These are phyloP conservation scores for Phoenix dactylifera DNA, from an alignment of 176 grass and related monocot genomes.

Conservation along the genomic window DNA sequence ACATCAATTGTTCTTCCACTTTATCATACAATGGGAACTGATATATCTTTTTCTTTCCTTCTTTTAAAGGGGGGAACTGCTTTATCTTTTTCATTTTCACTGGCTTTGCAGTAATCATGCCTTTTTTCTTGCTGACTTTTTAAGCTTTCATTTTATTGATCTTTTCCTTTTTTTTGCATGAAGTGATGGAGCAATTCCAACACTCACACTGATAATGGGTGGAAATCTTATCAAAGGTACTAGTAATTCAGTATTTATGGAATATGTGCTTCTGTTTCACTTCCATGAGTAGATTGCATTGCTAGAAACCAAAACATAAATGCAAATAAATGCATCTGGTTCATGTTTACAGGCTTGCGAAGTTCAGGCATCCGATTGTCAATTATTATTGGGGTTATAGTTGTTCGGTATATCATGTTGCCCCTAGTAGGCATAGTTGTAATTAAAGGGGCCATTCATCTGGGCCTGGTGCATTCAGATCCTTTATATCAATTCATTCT, in stretches of 20 bases:
- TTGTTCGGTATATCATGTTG: conserved; percentile 62
- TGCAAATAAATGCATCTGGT: neutral
- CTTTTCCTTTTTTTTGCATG: neutral
- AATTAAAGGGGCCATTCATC: conserved; percentile 36
- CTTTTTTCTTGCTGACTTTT: neutral
- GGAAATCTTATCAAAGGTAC: conserved; percentile 75
- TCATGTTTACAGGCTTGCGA: conserved; percentile 34
- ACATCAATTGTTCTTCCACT: too few species aligned
- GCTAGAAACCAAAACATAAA: too few species aligned
- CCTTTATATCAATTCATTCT: conserved; percentile 89
- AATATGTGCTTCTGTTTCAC: too few species aligned
- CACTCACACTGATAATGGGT: conserved; percentile 83
- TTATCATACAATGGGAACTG: too few species aligned
- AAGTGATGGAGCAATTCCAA: conserved; percentile 69
- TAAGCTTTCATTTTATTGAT: neutral
- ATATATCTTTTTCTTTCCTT: too few species aligned
- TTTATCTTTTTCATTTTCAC: too few species aligned
- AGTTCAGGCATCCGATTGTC: conserved; percentile 32
- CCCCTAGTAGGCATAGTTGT: conserved; percentile 47
- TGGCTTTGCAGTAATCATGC: neutral
- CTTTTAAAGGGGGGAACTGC: too few species aligned
- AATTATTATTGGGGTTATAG: conserved; percentile 40
- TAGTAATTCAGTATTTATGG: neutral
- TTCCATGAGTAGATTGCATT: too few species aligned
- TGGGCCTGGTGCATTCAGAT: conserved; percentile 52